Evolutionary conservation across 345 rosid genomes (phyloP), one percentile per base, ranked within the genome.

Genomic region (Moringa oleifera): DNA sequence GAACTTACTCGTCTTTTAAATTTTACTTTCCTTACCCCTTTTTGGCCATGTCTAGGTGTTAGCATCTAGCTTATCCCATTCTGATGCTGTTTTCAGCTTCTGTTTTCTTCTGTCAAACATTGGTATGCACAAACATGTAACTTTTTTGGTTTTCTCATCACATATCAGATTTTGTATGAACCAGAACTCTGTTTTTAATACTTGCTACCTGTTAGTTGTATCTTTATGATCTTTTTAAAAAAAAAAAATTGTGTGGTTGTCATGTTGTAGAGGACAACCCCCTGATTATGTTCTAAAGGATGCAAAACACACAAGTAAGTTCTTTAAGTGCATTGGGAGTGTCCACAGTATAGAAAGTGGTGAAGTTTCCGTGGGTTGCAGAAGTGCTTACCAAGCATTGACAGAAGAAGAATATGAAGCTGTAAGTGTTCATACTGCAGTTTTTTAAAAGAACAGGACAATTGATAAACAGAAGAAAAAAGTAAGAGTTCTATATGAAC

Each of bases 211-310:
- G 23, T 50, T 20, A n/a, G 57, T 64, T 55, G n/a, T n/a, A n/a
- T n/a, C n/a, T n/a, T n/a, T n/a, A n/a, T n/a, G n/a, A n/a, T n/a
- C n/a, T n/a, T n/a, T n/a, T n/a, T n/a, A n/a, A n/a, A n/a, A n/a
- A n/a, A n/a, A n/a, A n/a, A n/a, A n/a, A n/a, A n/a, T n/a, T 75
- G 70, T 68, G 25, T 67, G 76, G 46, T 70, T 70, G 60, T 73
- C 57, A 75, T 77, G 51, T 62, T 79, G 77, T 80, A 95, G 99
- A 69, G 85, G 73, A 61, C 96, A 95, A 71, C 99, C 99, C 69
- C 97, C 99, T 64, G 99, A 91, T 78, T 87, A 87, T 77, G 69
- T 91, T 53, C 86, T 95, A 59, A 87, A 89, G 84, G 97, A 91
- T 77, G 95, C 99, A 62, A 91, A 91, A 76, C 85, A 80, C 73